Evolutionary conservation across 345 rosid species (phyloP), one percentile per base, ranked within the genome.

Genomic region (Noccaea bulbosa): DNA sequence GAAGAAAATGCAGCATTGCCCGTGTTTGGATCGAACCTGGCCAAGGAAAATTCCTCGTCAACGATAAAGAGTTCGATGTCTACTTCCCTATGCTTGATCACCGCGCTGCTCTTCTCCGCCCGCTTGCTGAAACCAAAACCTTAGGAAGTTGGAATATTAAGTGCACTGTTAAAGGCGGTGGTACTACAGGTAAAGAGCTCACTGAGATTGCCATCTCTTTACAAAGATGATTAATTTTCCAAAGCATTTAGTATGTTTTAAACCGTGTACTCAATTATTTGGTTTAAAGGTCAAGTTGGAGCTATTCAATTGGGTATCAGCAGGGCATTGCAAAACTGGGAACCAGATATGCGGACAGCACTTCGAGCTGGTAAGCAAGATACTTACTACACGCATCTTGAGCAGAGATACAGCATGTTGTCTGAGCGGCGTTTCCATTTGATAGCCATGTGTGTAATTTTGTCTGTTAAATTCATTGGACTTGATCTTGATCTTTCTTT

Each of bases 1-100:
- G 94, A 83, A 89, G 97, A 81, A 94, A 94, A 69, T 88, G 95
- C 64, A 94, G 97, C 76, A 68, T 86, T 7, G 97, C 99, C 8
- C 95, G 97, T 52, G 96, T 91, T 53, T 94, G 97, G 99, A 76
- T 91, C 76, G 82, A 81, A 32, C 96, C 99, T 22, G 97, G 99
- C 11, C 79, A 82, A n/a, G 96, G 99, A 2, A 88, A 85, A 33
- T 91, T 94, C 63, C 2, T 70, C 2, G 79, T 94, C 57, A 94
- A 94, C 56, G 97, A 91, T 17, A 89, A 94, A 70, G 78, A 88
- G 41, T 79, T 94, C 49, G 97, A 94, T 82, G 94, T 82, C 49
- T 93, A 86, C 66, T 93, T 93, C 74, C 97, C 97, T 20, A 80
- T 91, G 94, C 96, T 91, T 68, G 98, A 93, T 74, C 92, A 93